Base-by-base conservation (phyloP, 2,329 filamentous ascomycete species). In the Pestalotiopsis sp. region DNA sequence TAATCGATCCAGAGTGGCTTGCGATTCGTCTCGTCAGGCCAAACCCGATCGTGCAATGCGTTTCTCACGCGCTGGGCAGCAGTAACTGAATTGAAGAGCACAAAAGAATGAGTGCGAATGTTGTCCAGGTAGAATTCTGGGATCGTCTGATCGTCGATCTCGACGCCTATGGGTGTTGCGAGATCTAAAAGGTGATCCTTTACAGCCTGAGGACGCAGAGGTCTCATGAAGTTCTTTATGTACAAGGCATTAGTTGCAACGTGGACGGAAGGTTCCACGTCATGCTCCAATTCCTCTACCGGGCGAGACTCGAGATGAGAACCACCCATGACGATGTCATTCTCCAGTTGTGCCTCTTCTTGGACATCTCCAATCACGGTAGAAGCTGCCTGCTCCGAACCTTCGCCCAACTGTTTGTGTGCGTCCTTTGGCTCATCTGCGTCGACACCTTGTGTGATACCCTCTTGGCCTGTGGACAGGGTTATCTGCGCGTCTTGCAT, bases 1-100 rank as follows among this genome's bases (percentile, higher is more conserved):
- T 96, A 98, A 78, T 99, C 96, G 3, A 94, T 93, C 88, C 92
- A 97, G 1, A 98, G 85, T 0, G 90, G 86, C 78, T 96, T 97
- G 39, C 96, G 88, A 73, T 91, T 93, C 69, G 91, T 90, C 81
- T 98, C 95, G 69, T 94, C 89, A 0, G 95, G 95, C 94, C 95
- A 98, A 45, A 94, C 87, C 25, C 87, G 87, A 69, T 90, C 89
- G 80, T 99, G 95, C 2, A 98, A 84, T 2, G 88, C 87, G 11
- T 89, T 87, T 63, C 95, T 92, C 9, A 93, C 94, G 25, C 94
- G 88, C 0, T 91, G 90, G 4, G 96, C 96, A 3, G 92, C 91
- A 2, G 90, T 84, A 11, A 90, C 83, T 61, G 85, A 91, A 59
- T 84, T 83, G 78, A 98, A 95, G 27, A 89, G 83, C 49, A 91